These are phyloP conservation scores for Fusarium nygamai DNA, from an alignment of 2,329 filamentous ascomycete species.

Conservation along the genomic window DNA sequence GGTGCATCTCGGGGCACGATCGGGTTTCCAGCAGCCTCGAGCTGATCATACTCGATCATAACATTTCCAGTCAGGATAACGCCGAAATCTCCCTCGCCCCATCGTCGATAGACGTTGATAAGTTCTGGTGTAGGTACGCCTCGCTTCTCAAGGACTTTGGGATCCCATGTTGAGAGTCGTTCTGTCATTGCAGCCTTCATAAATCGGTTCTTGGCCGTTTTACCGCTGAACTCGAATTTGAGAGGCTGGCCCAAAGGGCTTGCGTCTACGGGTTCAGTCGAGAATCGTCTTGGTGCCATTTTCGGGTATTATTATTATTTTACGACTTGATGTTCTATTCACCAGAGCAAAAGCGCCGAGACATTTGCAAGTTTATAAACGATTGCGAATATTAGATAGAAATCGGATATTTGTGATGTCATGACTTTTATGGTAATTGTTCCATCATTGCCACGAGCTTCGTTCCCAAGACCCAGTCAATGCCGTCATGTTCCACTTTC, in stretches of 20 bases:
- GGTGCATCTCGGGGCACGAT: slow-evolving; percentile 65
- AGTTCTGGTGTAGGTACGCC: slow-evolving; percentile 52
- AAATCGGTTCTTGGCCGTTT: slow-evolving; percentile 71
- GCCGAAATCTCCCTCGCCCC: slow-evolving; percentile 68
- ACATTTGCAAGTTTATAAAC: background rate
- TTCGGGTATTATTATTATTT: background rate
- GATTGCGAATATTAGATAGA: background rate
- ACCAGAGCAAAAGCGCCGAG: fast-evolving
- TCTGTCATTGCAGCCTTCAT: slow-evolving; percentile 76
- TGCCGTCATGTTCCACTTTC: slow-evolving; percentile 25
- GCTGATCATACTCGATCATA: slow-evolving; percentile 69
- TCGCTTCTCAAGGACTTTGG: slow-evolving; percentile 60
- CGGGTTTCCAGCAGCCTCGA: slow-evolving; percentile 65
- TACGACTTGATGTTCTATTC: no score
- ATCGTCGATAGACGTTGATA: slow-evolving; percentile 66
- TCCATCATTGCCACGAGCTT: background rate
- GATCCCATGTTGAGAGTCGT: slow-evolving; percentile 68
- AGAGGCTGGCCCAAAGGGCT: slow-evolving; percentile 55
- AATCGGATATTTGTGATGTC: slow-evolving; percentile 11
- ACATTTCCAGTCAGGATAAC: slow-evolving; percentile 71
- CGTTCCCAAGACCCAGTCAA: background rate
- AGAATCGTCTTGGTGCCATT: slow-evolving; percentile 19
- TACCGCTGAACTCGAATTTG: slow-evolving; percentile 61
- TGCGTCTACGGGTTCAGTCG: background rate
- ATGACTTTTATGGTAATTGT: background rate